Percentiles rank a stretch among this genome's conserved stretches.
Conservation (phyloP, 495 filamentous ascomycete genomes). For the Penicillium salamii region DNA sequence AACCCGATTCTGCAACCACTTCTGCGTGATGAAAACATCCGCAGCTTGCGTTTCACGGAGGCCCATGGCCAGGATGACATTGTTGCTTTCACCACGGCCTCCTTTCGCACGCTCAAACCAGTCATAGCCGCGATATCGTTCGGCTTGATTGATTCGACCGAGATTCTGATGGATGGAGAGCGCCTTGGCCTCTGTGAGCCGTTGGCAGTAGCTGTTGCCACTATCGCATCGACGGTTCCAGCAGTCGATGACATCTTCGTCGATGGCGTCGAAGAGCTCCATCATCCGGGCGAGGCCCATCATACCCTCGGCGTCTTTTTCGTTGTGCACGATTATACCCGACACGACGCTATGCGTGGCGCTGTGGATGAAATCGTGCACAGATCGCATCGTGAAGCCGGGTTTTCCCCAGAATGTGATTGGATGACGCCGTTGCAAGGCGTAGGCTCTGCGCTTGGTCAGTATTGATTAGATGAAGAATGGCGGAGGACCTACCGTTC, state of each 20-base stretch:
- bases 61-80: constrained; percentile 41
- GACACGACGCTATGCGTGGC: constrained; percentile 39
- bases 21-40: constrained; percentile 69
- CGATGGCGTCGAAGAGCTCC: constrained; percentile 43
- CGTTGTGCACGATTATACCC: constrained; percentile 44
- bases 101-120: constrained; percentile 56
- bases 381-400: constrained; percentile 35
- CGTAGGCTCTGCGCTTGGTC: constrained; percentile 57
- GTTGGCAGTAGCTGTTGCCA: constrained; percentile 30
- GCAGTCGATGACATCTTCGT: constrained; percentile 42
- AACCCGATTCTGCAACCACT: constrained; percentile 79
- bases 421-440: constrained; percentile 57
- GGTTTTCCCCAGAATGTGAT: constrained; percentile 40
- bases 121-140: constrained; percentile 55
- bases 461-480: neutral
- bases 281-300: constrained; percentile 41
- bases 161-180: constrained; percentile 37
- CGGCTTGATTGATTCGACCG: constrained; percentile 25
- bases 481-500: constrained; percentile 39
- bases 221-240: constrained; percentile 41
- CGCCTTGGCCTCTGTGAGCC: constrained; percentile 34
- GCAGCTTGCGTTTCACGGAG: constrained; percentile 65
- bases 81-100: constrained; percentile 25
- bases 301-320: constrained; percentile 43
- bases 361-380: constrained; percentile 39